Conservation (phyloP, 2,329 filamentous ascomycete species). For the Orbilia oligospora region DNA sequence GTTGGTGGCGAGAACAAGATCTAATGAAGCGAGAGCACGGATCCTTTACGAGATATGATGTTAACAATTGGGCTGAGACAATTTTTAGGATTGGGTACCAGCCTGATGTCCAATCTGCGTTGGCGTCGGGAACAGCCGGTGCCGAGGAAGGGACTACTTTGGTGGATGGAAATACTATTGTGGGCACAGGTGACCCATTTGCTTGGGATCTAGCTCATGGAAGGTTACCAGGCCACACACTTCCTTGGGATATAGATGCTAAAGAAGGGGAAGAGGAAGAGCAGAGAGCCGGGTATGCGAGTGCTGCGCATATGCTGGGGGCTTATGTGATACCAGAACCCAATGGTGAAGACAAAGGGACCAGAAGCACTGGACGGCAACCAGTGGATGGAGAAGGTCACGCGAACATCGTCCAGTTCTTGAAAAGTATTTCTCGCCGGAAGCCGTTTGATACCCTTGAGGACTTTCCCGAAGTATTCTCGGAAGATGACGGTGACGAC, state of each 20-base stretch:
- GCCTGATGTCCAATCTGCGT: not conserved
- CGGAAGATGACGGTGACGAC: not conserved
- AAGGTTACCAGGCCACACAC: not conserved
- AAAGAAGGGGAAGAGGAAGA: not conserved
- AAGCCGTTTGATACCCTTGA: not conserved
- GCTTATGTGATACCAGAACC: not conserved
- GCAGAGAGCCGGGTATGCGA: not conserved
- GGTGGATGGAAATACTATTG: not conserved
- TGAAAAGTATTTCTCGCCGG: not conserved
- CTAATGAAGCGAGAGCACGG: not conserved
- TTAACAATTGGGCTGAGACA: conserved; percentile 22
- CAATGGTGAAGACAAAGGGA: not conserved
- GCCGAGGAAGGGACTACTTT: conserved; percentile 4
- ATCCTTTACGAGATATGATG: conserved; percentile 7
- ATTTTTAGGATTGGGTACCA: conserved; percentile 30
- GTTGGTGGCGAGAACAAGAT: conserved; percentile 37
- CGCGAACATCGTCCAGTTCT: not conserved
- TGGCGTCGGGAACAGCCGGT: conserved; percentile 18
- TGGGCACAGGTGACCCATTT: conserved; percentile 37
- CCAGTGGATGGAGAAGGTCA: not conserved
- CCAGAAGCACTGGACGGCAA: not conserved
- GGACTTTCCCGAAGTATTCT: not conserved
- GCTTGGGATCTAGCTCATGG: conserved; percentile 36
- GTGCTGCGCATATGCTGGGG: not conserved
- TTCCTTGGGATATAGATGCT: conserved; percentile 12